Conservation (phyloP, 805 yeast species). For the Scheffersomyces amazonensis region DNA sequence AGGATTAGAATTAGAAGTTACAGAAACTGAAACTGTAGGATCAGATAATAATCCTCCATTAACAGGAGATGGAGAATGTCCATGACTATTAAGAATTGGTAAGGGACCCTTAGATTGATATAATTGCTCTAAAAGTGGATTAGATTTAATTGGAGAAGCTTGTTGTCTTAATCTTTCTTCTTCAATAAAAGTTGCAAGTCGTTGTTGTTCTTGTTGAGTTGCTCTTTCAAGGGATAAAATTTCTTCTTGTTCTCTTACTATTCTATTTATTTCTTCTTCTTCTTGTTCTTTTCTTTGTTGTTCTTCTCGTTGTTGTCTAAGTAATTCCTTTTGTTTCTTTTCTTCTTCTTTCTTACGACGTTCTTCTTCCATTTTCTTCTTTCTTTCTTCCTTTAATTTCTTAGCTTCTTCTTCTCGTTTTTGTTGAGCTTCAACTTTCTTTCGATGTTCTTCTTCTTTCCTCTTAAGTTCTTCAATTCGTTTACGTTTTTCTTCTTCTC, state of each 20-base stretch:
- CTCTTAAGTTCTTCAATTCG: conserved; percentile 32
- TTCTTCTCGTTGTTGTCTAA: conserved; percentile 13
- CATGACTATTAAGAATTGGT: conserved; percentile 1
- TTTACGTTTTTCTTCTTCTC: conserved; percentile 50
- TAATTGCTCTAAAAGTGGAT: conserved; percentile 25
- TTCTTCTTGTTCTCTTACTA: conserved; percentile 4
- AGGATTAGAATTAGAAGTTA: conserved; percentile 6
- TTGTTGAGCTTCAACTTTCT: conserved; percentile 25
- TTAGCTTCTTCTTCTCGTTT: conserved; percentile 26
- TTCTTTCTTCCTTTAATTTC: conserved; percentile 21
- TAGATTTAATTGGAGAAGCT: conserved; percentile 1
- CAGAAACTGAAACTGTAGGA: not conserved
- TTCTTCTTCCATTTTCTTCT: conserved; percentile 22
- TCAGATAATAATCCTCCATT: not conserved
- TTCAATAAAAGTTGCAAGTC: not conserved
- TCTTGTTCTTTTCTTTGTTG: conserved; percentile 10
- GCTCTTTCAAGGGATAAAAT: not conserved
- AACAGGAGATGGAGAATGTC: conserved; percentile 1
- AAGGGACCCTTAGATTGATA: conserved; percentile 31
- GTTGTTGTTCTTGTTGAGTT: conserved; percentile 1
- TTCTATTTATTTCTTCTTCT: conserved; percentile 9
- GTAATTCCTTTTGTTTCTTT: conserved; percentile 15
- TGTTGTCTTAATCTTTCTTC: conserved; percentile 1
- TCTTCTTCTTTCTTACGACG: conserved; percentile 21
- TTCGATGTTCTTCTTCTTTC: conserved; percentile 30